Base-by-base conservation (phyloP, 129 eudicot genomes). In the Apium graveolens region DNA sequence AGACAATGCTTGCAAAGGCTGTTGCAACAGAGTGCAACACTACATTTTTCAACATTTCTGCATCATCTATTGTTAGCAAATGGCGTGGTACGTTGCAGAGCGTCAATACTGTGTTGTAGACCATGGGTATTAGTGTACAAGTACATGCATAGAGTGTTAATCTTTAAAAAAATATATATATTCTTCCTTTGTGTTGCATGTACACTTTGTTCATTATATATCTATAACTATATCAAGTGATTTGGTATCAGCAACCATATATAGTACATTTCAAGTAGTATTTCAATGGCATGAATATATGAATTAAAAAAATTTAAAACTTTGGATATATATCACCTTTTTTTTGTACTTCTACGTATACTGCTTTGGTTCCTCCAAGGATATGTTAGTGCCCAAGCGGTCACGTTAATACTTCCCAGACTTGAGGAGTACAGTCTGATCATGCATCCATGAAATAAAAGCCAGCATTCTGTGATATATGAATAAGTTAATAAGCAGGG, bases 1-100 rank as follows among this genome's bases (percentile, higher is more conserved):
- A 96, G 99, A 96, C 99, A n/a, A 96, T 96, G 99, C 97, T 96
- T 80, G 99, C 99, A 42, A 96, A 96, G 86, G 99, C 99, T 81
- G 99, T 96, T 86, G 99, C 99, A 75, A 96, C 99, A 3, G 99
- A 96, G 89, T 96, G 97, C 89, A 92, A 92, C 1, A 96, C 99
- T 73, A 96, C 99, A 65, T 96, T 96, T 85, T 96, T 96, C 90
- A 96, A 96, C 82, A 96, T 96, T 81, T 96, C 99, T 57, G 99
- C 99, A 78, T 96, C 99, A 80, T 96, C 99, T 74, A 83, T 96
- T 70, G 99, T 96, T 76, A 96, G 99, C 88, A 96, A 96, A 90
- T 96, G 99, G 99, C 96, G 99, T 38, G 99, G 99, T 96, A 90
- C 68, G 96, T 84, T 74, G 73, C 20, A 3, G 7, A 43, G 72